Conservation (phyloP, 2,329 filamentous ascomycete species). For the Zymoseptoria tritici region DNA sequence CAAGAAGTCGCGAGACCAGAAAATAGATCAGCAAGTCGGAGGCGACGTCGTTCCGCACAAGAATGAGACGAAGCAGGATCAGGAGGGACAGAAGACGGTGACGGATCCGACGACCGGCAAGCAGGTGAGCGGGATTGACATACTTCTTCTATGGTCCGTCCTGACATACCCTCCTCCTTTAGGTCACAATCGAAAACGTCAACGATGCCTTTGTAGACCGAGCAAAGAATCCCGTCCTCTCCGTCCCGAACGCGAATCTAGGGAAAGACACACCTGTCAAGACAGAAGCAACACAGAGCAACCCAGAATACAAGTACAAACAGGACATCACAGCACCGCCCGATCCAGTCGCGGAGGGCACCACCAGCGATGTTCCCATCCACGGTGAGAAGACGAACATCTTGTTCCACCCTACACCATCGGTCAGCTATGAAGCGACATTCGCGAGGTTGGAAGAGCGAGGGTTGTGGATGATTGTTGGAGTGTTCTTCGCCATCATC, state of each 20-base stretch:
- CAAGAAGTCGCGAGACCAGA: constrained; percentile 66
- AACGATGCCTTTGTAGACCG: constrained; percentile 61
- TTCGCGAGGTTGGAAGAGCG: constrained; percentile 68
- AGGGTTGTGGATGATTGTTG: constrained; percentile 61
- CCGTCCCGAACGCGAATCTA: constrained; percentile 84
- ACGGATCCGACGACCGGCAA: constrained; percentile 84
- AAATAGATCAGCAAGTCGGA: constrained; percentile 51
- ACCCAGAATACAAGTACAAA: constrained; percentile 71
- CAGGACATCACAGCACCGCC: constrained; percentile 90
- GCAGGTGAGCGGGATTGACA: not conserved
- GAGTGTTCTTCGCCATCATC: constrained; percentile 65
- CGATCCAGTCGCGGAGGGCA: constrained; percentile 71
- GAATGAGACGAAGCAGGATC: constrained; percentile 37
- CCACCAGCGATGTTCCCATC: constrained; percentile 89
- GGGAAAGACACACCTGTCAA: constrained; percentile 65
- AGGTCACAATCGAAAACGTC: constrained; percentile 80
- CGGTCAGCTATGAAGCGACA: constrained; percentile 83
- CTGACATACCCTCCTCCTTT: constrained; percentile 17
- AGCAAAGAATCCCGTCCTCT: constrained; percentile 67
- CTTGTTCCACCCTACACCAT: constrained; percentile 88
- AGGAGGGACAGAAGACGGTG: constrained; percentile 52
- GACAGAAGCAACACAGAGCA: constrained; percentile 62
- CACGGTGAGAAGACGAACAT: constrained; percentile 95
- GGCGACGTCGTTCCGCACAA: constrained; percentile 41
- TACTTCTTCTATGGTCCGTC: not conserved